phyloP scores from a whole-genome alignment of 768 basidiomycete species.

The Boletellus sp. region DNA sequence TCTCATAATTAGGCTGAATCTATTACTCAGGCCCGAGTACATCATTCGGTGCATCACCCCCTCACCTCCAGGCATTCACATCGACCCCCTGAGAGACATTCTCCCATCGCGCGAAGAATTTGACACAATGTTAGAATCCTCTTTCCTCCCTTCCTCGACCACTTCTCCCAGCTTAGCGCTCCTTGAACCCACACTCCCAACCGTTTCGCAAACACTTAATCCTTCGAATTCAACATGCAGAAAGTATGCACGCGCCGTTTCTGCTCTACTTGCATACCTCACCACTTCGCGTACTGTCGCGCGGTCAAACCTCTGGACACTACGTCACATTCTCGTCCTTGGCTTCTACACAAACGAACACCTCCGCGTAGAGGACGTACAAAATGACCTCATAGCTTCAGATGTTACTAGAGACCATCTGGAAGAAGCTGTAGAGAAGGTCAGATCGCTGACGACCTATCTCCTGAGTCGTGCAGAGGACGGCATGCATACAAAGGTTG shows the following conservation, averaged over 20 bases:
- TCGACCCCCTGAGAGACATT: constrained; percentile 46
- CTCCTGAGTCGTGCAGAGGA: constrained; percentile 48
- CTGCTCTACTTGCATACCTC: constrained; percentile 54
- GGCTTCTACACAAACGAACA: constrained; percentile 61
- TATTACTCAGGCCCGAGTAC: constrained; percentile 41
- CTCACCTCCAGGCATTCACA: constrained; percentile 34
- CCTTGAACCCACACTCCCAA: constrained; percentile 56
- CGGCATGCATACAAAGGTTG: constrained; percentile 46
- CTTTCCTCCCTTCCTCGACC: constrained; percentile 42
- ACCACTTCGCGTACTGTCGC: constrained; percentile 58
- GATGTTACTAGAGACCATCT: constrained; percentile 25
- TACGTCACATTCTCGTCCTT: constrained; percentile 68
- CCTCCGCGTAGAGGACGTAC: constrained; percentile 46
- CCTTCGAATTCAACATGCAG: constrained; percentile 9
- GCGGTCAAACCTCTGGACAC: constrained; percentile 55
- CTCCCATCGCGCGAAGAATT: constrained; percentile 48
- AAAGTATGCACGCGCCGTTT: constrained; percentile 59
- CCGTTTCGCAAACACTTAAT: constrained; percentile 27
- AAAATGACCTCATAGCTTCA: constrained; percentile 45
- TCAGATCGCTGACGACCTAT: constrained; percentile 59
- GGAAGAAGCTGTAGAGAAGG: constrained; percentile 38
- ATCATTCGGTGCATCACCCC: constrained; percentile 38
- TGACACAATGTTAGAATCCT: constrained; percentile 41
- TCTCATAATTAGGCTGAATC: neutral
- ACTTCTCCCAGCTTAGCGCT: constrained; percentile 56